These are phyloP conservation scores for Aspergillus leporis DNA, from an alignment of 495 filamentous ascomycete genomes.

Conservation along the genomic window DNA sequence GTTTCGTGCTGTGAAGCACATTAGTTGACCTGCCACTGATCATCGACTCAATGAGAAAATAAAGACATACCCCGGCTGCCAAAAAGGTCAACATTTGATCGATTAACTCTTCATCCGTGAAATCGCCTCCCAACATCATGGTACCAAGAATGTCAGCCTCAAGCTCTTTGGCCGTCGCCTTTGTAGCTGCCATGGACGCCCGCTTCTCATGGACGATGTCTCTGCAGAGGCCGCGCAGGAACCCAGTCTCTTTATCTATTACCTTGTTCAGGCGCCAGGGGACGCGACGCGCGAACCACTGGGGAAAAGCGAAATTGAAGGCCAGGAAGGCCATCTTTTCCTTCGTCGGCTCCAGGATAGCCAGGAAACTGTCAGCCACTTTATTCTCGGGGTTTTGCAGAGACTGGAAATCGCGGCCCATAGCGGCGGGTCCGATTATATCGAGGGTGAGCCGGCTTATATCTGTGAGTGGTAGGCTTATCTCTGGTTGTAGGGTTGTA, in stretches of 20 bases:
- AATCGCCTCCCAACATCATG: conserved; percentile 54
- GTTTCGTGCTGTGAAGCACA: conserved; percentile 46
- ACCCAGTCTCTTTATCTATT: conserved; percentile 52
- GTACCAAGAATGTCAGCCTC: conserved; percentile 72
- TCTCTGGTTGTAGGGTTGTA: background rate
- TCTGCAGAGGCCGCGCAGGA: conserved; percentile 62
- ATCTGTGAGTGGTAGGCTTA: background rate
- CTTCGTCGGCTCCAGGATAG: conserved; percentile 49
- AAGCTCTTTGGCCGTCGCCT: conserved; percentile 53
- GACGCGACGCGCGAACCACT: conserved; percentile 50
- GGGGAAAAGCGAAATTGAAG: conserved; percentile 48
- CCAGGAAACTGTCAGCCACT: conserved; percentile 67
- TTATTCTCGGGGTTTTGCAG: conserved; percentile 63
- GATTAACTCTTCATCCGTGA: conserved; percentile 51
- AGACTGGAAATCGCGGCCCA: conserved; percentile 77
- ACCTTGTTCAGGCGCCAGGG: conserved; percentile 69
- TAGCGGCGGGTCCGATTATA: conserved; percentile 80
- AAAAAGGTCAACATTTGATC: conserved; percentile 59
- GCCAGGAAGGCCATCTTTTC: conserved; percentile 51
- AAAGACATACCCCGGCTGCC: conserved; percentile 42
- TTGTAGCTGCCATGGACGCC: conserved; percentile 48
- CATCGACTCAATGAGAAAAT: background rate
- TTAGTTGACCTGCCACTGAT: conserved; percentile 16
- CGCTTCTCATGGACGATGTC: conserved; percentile 68
- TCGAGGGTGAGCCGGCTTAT: conserved; percentile 73